Evolutionary conservation across 1,284 basidiomycete genomes (phyloP).

Genomic region (Sporisorium exsertum): DNA sequence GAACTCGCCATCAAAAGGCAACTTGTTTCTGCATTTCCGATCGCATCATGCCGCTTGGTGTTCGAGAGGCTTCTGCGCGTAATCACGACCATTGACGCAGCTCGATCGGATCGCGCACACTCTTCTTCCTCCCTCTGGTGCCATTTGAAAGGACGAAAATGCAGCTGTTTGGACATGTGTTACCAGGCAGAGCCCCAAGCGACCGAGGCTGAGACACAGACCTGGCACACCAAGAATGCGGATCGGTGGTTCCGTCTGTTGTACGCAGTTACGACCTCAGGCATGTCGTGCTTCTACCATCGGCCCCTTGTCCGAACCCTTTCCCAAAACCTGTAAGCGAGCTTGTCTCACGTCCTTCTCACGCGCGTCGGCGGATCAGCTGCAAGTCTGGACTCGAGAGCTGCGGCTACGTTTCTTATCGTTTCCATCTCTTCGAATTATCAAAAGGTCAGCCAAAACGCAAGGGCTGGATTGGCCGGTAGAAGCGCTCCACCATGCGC

Average conservation of each 20-base stretch:
- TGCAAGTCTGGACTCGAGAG: neutral
- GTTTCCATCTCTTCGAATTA: neutral
- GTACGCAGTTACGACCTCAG: neutral
- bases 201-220: neutral
- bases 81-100: neutral
- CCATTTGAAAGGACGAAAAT: neutral
- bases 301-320: constrained; percentile 5
- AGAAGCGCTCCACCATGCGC: neutral
- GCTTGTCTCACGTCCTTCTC: constrained; percentile 7
- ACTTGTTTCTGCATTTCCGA: neutral
- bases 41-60: neutral
- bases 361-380: constrained; percentile 1
- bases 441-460: neutral
- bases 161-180: neutral
- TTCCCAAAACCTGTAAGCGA: constrained; percentile 6
- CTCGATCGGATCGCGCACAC: neutral
- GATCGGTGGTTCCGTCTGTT: neutral
- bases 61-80: neutral
- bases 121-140: neutral
- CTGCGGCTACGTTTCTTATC: too few relatives aligned
- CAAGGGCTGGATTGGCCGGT: neutral
- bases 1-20: neutral
- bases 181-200: neutral
- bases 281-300: neutral
- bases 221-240: neutral